Conservation (phyloP, 257 asterid genomes). For the Solanum peruvianum region DNA sequence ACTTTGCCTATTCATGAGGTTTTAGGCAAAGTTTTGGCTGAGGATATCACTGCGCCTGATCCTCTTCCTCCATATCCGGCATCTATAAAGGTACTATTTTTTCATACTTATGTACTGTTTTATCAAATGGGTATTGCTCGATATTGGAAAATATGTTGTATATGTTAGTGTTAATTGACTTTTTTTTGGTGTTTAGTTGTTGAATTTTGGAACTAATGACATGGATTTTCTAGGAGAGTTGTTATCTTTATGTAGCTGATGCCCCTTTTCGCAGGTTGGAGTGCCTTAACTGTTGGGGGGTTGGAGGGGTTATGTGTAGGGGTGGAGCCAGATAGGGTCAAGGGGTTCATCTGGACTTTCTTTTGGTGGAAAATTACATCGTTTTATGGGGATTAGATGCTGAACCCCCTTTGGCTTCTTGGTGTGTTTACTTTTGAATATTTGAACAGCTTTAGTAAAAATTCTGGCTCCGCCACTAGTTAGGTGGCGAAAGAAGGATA, state of each 20-base stretch:
- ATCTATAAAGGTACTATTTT: conserved; percentile 53
- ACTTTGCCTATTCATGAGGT: conserved; percentile 50
- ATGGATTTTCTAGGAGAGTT: neutral
- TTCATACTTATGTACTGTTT: neutral
- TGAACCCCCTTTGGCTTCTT: neutral
- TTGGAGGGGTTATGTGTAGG: neutral
- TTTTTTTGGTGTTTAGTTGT: neutral
- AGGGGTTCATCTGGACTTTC: neutral
- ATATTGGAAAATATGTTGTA: neutral
- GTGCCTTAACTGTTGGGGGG: neutral
- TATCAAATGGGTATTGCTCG: neutral
- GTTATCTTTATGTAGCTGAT: neutral
- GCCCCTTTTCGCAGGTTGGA: neutral
- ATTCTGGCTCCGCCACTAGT: neutral
- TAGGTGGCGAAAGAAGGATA: neutral
- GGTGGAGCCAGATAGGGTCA: neutral
- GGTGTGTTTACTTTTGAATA: neutral
- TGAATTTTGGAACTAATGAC: neutral
- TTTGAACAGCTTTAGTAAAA: neutral
- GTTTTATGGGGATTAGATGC: neutral
- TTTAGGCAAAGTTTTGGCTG: conserved; percentile 66
- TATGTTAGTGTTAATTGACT: neutral
- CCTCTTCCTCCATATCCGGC: conserved; percentile 99
- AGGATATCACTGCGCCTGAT: conserved; percentile 69
- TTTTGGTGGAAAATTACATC: neutral